Base-by-base conservation (phyloP, 2,329 filamentous ascomycete genomes). In the Paraphoma chrysanthemicola region DNA sequence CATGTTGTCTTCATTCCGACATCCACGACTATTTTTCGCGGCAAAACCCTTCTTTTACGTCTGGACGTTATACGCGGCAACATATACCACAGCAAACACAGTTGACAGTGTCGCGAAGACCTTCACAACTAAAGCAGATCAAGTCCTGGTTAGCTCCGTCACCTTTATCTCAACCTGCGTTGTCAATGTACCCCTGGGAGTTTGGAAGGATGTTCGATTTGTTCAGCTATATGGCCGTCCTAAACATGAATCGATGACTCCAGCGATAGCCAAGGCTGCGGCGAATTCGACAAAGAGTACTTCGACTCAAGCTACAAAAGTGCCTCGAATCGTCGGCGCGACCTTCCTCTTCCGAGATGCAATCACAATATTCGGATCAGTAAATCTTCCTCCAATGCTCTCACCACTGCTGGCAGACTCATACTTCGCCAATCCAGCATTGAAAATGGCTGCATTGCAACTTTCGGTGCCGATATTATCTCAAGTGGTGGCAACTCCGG, bases 131-230 rank as follows among this genome's bases (percentile, higher is more conserved):
- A 54, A 59, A 1, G 55, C 53, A 4, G 59, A 68, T 28, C 45
- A 60, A n/a, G 51, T 66, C 2, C 43, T 64, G 4, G 49, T 61
- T 28, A 63, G 61, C 30, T 65, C 67, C 10, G 51, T 71, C n/a
- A 67, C 62, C 1, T 69, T 72, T 16, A 41, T 70, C 1, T 66
- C 68, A 16, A 72, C 69, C 5, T 67, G 68, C 23, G 28, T 65
- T 5, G 57, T 72, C 31, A 72, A 73, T 43, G 64, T 72, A 9
- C 69, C 70, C 1, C 47, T 70, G 6, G 66, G 67, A 12, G 62
- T 72, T 8, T 68, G 64, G 63, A 71, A 73, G 54, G 69, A 74
- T 47, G 57, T 74, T 36, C 61, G 60, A 28, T 73, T 73, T 44
- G 69, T 72, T 8, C 69, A 68, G 46, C 51, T 66, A 36, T 73